Percentiles rank a stretch among this genome's conserved stretches.
phyloP scores from a whole-genome alignment of 2,329 filamentous ascomycete species.

The Pestalotiopsis sp. region DNA sequence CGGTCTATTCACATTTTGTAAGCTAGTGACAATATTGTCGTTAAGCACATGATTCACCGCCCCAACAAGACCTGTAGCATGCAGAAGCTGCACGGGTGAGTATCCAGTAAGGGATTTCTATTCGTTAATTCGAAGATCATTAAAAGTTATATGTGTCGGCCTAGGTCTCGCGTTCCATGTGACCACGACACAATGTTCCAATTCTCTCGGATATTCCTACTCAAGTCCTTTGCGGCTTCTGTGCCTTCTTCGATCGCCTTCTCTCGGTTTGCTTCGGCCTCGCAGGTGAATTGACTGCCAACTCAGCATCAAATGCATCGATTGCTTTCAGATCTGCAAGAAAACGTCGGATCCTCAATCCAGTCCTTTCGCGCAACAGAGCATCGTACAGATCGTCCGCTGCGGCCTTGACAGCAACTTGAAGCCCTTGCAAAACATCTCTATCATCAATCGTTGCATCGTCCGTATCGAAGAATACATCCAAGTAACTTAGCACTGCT shows the following conservation, averaged over 20 bases:
- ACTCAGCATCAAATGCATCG: constrained; percentile 44
- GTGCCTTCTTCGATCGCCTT: constrained; percentile 14
- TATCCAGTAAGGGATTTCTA: not conserved
- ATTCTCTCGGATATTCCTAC: not conserved
- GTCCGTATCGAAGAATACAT: constrained; percentile 35
- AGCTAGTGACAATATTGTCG: too few species aligned
- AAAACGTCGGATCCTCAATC: constrained; percentile 55
- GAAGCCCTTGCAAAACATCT: constrained; percentile 57
- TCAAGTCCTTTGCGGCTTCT: not conserved
- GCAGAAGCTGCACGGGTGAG: not conserved
- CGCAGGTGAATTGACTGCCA: constrained; percentile 22
- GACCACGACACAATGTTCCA: not conserved
- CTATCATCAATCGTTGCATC: constrained; percentile 47
- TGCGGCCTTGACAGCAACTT: constrained; percentile 58
- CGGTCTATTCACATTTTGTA: too few species aligned
- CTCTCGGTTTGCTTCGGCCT: constrained; percentile 18
- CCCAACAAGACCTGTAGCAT: too few species aligned
- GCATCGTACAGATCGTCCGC: constrained; percentile 57
- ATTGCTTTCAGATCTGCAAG: constrained; percentile 56
- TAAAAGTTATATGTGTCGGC: not conserved
- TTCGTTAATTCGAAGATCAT: not conserved
- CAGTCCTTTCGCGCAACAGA: constrained; percentile 54
- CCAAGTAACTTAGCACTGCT: constrained; percentile 21
- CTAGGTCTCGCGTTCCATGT: not conserved
- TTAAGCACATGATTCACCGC: too few species aligned